These are phyloP conservation scores for Rauvolfia tetraphylla DNA, from an alignment of 257 asterid genomes.

Conservation along the genomic window DNA sequence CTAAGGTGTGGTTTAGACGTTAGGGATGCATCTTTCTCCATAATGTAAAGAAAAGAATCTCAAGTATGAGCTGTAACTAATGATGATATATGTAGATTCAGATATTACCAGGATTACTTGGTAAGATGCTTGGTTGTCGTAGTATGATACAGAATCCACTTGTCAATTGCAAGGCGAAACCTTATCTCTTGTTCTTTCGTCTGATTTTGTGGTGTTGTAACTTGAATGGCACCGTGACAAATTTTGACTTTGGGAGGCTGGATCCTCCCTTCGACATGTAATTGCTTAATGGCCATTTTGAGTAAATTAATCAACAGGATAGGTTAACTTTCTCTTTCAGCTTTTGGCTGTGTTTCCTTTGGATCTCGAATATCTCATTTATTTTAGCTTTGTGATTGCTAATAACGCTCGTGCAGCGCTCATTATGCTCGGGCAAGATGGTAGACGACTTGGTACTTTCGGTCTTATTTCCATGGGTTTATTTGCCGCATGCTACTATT, in stretches of 20 bases:
- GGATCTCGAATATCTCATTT: not conserved
- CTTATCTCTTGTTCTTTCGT: not conserved
- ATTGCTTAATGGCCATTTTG: not conserved
- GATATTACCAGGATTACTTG: not conserved
- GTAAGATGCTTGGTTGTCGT: not conserved
- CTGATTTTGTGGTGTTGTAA: not conserved
- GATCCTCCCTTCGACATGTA: not conserved
- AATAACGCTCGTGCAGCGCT: too few relatives aligned
- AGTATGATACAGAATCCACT: not conserved
- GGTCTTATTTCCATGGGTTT: not conserved
- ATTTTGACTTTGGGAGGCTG: not conserved
- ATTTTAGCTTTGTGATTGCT: not conserved
- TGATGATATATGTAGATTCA: not conserved
- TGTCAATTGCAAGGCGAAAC: not conserved
- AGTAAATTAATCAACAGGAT: not conserved
- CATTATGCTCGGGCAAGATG: not conserved
- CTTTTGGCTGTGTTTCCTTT: not conserved
- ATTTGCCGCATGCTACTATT: too few relatives aligned
- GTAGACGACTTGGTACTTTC: not conserved
- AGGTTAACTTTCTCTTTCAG: not conserved
- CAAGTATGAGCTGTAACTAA: not conserved
- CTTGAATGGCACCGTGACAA: not conserved
- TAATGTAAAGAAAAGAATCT: not conserved
- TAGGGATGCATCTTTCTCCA: not conserved
- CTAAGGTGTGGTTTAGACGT: not conserved